Base-by-base conservation (phyloP, 2,329 filamentous ascomycete species). In the Botrytis elliptica region DNA sequence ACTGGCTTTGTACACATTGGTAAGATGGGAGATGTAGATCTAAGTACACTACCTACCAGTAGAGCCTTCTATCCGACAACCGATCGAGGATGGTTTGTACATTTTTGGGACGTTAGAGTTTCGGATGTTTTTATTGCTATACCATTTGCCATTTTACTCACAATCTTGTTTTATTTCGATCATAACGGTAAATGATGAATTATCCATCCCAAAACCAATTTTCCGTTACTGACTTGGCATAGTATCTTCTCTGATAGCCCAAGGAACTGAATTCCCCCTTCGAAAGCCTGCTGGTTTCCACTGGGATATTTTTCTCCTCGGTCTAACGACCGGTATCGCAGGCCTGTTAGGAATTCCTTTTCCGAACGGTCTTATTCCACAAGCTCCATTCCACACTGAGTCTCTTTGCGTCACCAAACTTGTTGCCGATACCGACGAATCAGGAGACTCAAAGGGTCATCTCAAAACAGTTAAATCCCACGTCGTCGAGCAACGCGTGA, bases 1-100 rank as follows among this genome's bases (percentile, higher is more conserved):
- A 94, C 94, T 0, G 94, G 94, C 0, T 97, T 97, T 79, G 91
- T 96, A 1, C 92, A 96, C 81, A 89, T 97, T 75, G 94, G 94
- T 12, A 91, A 92, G 78, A 95, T 97, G 92, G 84, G 84, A n/a
- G 83, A 87, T 59, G 87, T 97, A 2, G 81, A 89, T 33, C 84
- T 97, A 16, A 88, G 92, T 75, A 90, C 87, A 14, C 85, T 97
- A 42, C 94, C 94, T 0, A 95, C 91, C 0, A 90, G 90, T 76
- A 90, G 88, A 73, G 89, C 94, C 0, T 97, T 97, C 84, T 90
- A 89, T 79, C 94, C 94, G 0, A 97, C 94, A 0, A 85, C 84
- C 0, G 89, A 91, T 74, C 86, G 93, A 59, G 84, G 85, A 63
- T 97, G 94, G 94, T 86, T 97, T 71, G 89, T 97, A 40, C 86